These are phyloP conservation scores for Neopestalotiopsis rosae DNA, from an alignment of 2,329 filamentous ascomycete genomes.

Conservation along the genomic window DNA sequence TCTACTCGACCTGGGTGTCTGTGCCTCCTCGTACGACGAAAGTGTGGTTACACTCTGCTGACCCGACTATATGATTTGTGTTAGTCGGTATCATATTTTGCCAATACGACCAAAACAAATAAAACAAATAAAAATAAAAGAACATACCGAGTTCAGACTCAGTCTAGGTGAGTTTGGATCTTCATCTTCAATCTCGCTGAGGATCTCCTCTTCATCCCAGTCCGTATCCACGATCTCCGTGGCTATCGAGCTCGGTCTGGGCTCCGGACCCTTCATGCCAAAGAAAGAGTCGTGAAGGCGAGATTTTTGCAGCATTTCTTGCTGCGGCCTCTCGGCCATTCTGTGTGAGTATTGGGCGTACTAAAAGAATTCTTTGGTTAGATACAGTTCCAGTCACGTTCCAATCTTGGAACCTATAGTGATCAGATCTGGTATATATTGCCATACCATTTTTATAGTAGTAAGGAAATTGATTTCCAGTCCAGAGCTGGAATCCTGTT, in stretches of 20 bases:
- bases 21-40: conserved; percentile 83
- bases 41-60: conserved; percentile 83
- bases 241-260: conserved; percentile 70
- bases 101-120: no score
- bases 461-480: conserved; percentile 20
- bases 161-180: conserved; percentile 64
- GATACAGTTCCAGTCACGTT: not conserved
- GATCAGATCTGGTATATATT: not conserved
- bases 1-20: conserved; percentile 74
- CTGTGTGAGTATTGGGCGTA: conserved; percentile 32
- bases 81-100: conserved; percentile 5
- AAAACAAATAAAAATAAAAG: not conserved
- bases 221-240: conserved; percentile 84
- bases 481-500: conserved; percentile 21
- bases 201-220: conserved; percentile 67
- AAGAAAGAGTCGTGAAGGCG: conserved; percentile 65
- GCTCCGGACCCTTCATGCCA: conserved; percentile 57
- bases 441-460: conserved; percentile 22
- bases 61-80: conserved; percentile 55
- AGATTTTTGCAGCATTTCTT: conserved; percentile 59
- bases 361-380: conserved; percentile 23
- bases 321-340: conserved; percentile 40
- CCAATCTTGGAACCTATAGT: not conserved
- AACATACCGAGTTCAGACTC: conserved; percentile 74
- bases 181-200: conserved; percentile 64